phyloP scores from a whole-genome alignment of 192 early-diverging fungal species.

The Coemansia sp. region DNA sequence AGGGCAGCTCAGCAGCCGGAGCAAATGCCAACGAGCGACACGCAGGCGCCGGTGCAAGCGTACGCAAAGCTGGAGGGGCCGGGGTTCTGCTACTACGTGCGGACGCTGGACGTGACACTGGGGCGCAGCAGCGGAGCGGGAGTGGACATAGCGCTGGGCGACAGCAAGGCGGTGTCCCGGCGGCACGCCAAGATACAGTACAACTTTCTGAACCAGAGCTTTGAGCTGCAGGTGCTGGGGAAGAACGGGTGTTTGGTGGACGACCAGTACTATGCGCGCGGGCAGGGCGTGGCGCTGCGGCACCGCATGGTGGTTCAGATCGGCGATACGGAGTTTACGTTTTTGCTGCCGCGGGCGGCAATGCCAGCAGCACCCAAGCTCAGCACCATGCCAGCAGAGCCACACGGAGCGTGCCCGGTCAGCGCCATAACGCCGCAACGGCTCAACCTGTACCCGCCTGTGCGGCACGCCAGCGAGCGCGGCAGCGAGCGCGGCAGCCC shows the following conservation, averaged over 20 bases:
- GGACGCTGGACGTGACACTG: constrained; percentile 72
- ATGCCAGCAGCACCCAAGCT: constrained; percentile 9
- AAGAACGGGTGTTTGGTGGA: constrained; percentile 90
- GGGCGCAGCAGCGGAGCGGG: constrained; percentile 67
- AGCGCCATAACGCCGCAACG: constrained; percentile 52
- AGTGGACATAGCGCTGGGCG: constrained; percentile 85
- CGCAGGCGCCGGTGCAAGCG: constrained; percentile 68
- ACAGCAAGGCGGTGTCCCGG: constrained; percentile 80
- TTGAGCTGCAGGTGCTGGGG: constrained; percentile 83
- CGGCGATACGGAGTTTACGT: constrained; percentile 75
- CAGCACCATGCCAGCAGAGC: background rate
- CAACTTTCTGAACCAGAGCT: constrained; percentile 76
- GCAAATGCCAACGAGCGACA: constrained; percentile 16
- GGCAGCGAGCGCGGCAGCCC: constrained; percentile 11
- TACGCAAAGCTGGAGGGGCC: constrained; percentile 88
- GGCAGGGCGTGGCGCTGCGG: constrained; percentile 58
- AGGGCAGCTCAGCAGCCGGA: constrained; percentile 22
- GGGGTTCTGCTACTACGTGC: constrained; percentile 81
- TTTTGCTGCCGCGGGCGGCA: constrained; percentile 66
- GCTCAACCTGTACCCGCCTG: constrained; percentile 36
- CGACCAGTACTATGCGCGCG: constrained; percentile 71
- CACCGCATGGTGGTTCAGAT: constrained; percentile 72
- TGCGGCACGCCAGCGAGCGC: constrained; percentile 1
- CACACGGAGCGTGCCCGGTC: constrained; percentile 24
- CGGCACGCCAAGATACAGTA: constrained; percentile 82